phyloP scores from a whole-genome alignment of 805 yeast genomes.

The Yarrowia sp. region DNA sequence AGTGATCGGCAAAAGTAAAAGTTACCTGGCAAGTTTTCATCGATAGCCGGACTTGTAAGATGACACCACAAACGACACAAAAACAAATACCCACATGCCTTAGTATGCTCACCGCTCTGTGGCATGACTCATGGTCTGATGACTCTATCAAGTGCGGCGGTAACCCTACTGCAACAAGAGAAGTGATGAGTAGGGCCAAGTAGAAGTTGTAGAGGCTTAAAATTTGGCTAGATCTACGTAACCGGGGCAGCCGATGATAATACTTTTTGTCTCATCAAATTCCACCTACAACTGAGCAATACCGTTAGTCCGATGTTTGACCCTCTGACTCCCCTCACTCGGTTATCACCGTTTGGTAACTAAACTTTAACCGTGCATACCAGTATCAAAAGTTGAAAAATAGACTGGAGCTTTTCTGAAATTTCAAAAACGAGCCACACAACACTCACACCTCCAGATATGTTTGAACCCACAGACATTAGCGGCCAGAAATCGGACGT shows the following conservation, averaged over 20 bases:
- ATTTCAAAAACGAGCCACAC: not conserved
- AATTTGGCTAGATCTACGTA: too few relatives aligned
- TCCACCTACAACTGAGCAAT: too few relatives aligned
- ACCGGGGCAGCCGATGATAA: too few relatives aligned
- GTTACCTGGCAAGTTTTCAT: not conserved
- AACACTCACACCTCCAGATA: too few relatives aligned
- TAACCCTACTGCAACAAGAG: not conserved
- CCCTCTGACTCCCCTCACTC: too few relatives aligned
- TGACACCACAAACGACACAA: too few relatives aligned
- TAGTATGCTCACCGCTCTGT: not conserved
- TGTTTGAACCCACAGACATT: constrained; percentile 39
- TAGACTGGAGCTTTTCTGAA: too few relatives aligned
- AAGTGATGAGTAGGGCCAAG: too few relatives aligned
- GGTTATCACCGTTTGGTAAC: not conserved
- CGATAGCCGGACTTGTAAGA: too few relatives aligned
- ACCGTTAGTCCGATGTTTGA: too few relatives aligned
- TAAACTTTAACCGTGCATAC: not conserved
- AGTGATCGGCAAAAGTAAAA: not conserved
- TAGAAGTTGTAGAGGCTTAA: too few relatives aligned
- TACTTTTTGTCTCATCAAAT: too few relatives aligned
- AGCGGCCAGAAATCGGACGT: constrained; percentile 45
- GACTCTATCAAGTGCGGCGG: not conserved
- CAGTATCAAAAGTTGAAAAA: not conserved
- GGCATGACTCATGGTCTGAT: not conserved
- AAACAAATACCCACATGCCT: not conserved